Base-by-base conservation (phyloP, 1,284 basidiomycete species). In the Boletus smithii region DNA sequence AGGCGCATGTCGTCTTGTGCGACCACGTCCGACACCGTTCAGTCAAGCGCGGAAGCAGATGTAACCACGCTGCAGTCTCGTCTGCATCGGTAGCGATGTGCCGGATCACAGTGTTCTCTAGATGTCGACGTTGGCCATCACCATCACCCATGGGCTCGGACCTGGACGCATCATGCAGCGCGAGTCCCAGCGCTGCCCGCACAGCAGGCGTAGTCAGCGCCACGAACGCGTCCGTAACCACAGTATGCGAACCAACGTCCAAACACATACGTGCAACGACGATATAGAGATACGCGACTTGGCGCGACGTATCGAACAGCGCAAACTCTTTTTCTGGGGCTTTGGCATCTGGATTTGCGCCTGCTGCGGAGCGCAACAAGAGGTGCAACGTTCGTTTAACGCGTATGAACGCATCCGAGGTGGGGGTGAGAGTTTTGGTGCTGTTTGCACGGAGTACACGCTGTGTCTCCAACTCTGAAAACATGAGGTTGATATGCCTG, bases 1-100 rank as follows among this genome's bases (percentile, higher is more conserved):
- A 79, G 46, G 68, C 64, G 61, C 79, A 82, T 17, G 60, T 63
- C 8, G 53, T 8, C 7, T 55, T 62, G 58, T 82, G 80, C 2
- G 58, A 51, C 79, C 78, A 81, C 2, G 64, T 68, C 16, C 80
- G 70, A 53, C 76, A 80, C 3, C 78, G 72, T 53, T 82, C 80
- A 1, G 65, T 71, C 35, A 77, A 53, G 5, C 65, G 67, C 6
- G 76, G 76, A 0, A 81, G 57, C 9, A 79, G 60, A 38, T 71
- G 63, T 50, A 71, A 72, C 79, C 77, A 81, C 2, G 66, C 66
- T 7, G 44, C 44, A 8, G 67, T 57, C 46, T 74, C 74, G 8
- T 65, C 51, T 8, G 46, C 36, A 4, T 45, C 58, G 0, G 58
- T 61, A 11, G 6, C 10, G 6, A 50, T 44, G 35, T 14, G 24